Conservation (phyloP, 805 yeast genomes). For the Suhomyces prunicola region DNA sequence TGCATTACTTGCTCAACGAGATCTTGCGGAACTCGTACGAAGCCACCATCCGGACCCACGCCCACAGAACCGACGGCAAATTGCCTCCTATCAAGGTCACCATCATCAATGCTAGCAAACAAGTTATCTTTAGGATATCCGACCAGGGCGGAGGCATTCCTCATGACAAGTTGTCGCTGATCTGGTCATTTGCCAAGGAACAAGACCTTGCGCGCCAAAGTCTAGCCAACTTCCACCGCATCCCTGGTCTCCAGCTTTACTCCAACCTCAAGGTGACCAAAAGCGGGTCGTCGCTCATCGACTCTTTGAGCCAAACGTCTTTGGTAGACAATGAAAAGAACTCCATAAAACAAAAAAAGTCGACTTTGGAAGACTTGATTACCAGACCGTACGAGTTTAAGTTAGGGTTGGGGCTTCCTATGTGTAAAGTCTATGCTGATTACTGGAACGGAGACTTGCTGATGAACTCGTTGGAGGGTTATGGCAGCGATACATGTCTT, state of each 20-base stretch:
- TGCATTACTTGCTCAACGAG: conserved; percentile 85
- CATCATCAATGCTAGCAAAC: conserved; percentile 61
- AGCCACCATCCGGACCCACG: conserved; percentile 60
- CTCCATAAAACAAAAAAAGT: conserved; percentile 29
- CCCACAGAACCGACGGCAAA: conserved; percentile 22
- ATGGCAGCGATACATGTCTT: conserved; percentile 86
- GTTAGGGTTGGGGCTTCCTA: conserved; percentile 85
- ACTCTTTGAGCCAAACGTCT: conserved; percentile 36
- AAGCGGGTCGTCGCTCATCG: conserved; percentile 37
- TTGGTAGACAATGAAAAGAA: conserved; percentile 30
- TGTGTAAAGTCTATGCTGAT: conserved; percentile 90
- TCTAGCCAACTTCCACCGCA: conserved; percentile 62
- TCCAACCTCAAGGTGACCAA: conserved; percentile 41
- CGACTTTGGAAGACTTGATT: conserved; percentile 63
- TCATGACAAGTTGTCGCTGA: conserved; percentile 51
- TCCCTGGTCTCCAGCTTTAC: conserved; percentile 58
- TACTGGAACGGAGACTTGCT: conserved; percentile 94
- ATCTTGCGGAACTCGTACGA: conserved; percentile 81
- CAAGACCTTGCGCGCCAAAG: conserved; percentile 57
- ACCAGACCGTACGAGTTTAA: conserved; percentile 72
- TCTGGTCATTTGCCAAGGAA: conserved; percentile 86
- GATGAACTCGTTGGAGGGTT: conserved; percentile 82
- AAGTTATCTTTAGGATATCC: conserved; percentile 72
- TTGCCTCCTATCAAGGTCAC: conserved; percentile 79
- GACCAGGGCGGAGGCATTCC: conserved; percentile 90